Base-by-base conservation (phyloP, 2,329 filamentous ascomycete species). In the Chaetomiaceae sp. region DNA sequence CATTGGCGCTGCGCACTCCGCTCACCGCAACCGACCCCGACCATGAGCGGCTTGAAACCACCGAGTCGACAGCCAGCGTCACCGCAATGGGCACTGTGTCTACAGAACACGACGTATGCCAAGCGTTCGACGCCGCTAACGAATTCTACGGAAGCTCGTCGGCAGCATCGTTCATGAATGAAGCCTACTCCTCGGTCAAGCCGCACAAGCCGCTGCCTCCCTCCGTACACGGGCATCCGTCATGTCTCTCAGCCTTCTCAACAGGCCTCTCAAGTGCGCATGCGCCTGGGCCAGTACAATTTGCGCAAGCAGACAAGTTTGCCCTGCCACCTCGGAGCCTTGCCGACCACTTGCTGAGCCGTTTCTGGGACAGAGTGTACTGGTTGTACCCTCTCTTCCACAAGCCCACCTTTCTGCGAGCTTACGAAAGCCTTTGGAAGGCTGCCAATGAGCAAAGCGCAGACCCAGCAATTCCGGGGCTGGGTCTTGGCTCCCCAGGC, bases 331-430 rank as follows among this genome's bases (percentile, higher is more conserved):
- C 70, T 1, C 64, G 69, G 1, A 48, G 58, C 2, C 47, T 72
- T 6, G 67, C 67, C 29, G 68, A 73, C 49, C 63, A 69, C 30
- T 58, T 72, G 1, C 33, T 72, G 3, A 50, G 62, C 4, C 59
- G 60, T 14, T 73, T 66, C 42, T 71, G 63, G 50, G 55, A 66
- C 12, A 53, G 61, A 8, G 58, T 72, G 1, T 66, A 66, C 48
- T 69, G 64, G 51, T 56, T 72, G 9, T 72, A 71, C 42, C 70
- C 71, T 0, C 67, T 71, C 45, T 66, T 73, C 42, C 64, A 72
- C 53, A 60, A 64, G 4, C 59, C 61, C 0, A 62, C 62, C n/a
- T 73, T 74, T 38, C 57, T 68, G 42, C 49, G 52, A 15, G 66
- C 65, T 1, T 71, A 71, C 38, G 54, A 64, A 26, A 64, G 59